phyloP scores from a whole-genome alignment of 495 filamentous ascomycete species.

The Glarea lozoyensis region DNA sequence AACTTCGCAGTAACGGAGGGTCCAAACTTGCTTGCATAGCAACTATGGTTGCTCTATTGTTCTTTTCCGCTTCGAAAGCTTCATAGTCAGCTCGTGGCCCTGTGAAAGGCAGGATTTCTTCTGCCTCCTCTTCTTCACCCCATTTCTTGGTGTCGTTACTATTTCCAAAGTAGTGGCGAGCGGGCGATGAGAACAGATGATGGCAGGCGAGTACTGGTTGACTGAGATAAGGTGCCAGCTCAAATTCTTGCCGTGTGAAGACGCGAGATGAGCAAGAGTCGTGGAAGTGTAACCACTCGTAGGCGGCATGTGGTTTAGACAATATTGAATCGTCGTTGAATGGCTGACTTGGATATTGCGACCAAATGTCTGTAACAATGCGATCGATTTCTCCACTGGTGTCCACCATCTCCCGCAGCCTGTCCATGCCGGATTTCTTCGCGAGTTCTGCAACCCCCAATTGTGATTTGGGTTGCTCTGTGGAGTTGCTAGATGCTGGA shows the following conservation, averaged over 20 bases:
- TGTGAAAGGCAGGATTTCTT: conserved; percentile 60
- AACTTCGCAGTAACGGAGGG: conserved; percentile 58
- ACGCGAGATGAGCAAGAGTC: conserved; percentile 70
- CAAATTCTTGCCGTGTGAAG: conserved; percentile 75
- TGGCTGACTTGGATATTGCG: conserved; percentile 71
- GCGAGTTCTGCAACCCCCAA: conserved; percentile 61
- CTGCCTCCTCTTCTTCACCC: conserved; percentile 40
- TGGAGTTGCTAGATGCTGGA: conserved; percentile 12
- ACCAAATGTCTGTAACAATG: conserved; percentile 71
- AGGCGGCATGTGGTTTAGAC: conserved; percentile 75
- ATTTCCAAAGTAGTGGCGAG: conserved; percentile 21
- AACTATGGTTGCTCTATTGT: conserved; percentile 45
- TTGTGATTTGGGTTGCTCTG: conserved; percentile 40
- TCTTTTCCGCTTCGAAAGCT: conserved; percentile 67
- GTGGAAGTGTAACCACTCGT: conserved; percentile 94
- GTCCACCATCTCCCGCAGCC: conserved; percentile 82
- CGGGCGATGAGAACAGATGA: conserved; percentile 69
- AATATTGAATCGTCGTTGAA: conserved; percentile 91
- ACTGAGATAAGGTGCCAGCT: conserved; percentile 74
- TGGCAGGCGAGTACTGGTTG: conserved; percentile 86
- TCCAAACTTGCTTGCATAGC: conserved; percentile 44
- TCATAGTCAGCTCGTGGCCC: conserved; percentile 71
- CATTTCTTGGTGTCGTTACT: conserved; percentile 34
- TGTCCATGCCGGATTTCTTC: conserved; percentile 68
- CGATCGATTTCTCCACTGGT: conserved; percentile 82